Evolutionary conservation across 139 green algal genomes (phyloP).

Genomic region (Pycnococcus provasolii): DNA sequence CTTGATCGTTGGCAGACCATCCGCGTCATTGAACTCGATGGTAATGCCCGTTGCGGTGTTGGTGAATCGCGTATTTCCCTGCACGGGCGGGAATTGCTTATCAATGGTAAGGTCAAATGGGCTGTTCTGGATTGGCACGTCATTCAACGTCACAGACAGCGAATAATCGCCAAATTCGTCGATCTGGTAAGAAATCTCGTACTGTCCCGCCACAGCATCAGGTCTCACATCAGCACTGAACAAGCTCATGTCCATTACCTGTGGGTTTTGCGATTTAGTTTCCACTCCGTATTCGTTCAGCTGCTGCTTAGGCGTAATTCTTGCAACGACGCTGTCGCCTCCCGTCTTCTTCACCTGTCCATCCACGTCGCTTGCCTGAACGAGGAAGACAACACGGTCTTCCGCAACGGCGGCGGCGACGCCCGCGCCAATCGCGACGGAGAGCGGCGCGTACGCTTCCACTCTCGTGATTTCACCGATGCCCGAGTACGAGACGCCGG

Average conservation of each 20-base stretch:
- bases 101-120: conserved; percentile 9
- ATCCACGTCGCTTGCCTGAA: conserved; percentile 13
- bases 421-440: background rate
- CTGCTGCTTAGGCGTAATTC: background rate
- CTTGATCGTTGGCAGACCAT: background rate
- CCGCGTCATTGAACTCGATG: conserved; percentile 16
- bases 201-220: conserved; percentile 6
- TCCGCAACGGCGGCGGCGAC: background rate
- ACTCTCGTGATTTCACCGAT: conserved; percentile 14
- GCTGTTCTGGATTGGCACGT: conserved; percentile 15
- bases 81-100: conserved; percentile 8
- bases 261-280: too few species aligned
- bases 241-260: background rate
- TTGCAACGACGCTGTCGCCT: conserved; percentile 6
- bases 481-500: background rate
- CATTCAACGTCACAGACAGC: conserved; percentile 14
- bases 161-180: conserved; percentile 16
- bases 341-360: conserved; percentile 5
- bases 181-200: conserved; percentile 18
- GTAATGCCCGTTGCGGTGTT: conserved; percentile 9
- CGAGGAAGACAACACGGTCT: conserved; percentile 1
- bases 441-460: conserved; percentile 1
- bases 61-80: background rate
- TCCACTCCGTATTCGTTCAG: conserved; percentile 12
- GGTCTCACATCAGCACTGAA: background rate